phyloP scores from a whole-genome alignment of 768 basidiomycete genomes.

The Collybia mongolica region DNA sequence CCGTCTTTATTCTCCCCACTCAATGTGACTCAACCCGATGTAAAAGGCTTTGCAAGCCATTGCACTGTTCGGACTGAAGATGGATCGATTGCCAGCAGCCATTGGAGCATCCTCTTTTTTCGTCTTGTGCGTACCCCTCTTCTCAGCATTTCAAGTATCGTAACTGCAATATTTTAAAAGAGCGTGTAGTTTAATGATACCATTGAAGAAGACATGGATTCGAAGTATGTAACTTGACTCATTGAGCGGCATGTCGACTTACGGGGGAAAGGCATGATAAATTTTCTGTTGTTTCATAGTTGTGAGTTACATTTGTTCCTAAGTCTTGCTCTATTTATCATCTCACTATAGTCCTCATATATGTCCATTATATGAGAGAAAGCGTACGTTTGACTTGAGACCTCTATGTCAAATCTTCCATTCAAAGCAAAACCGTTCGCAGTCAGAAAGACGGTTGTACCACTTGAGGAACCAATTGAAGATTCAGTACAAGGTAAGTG shows the following conservation, averaged over 20 bases:
- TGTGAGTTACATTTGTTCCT: conserved; percentile 35
- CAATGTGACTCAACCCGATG: too few species aligned
- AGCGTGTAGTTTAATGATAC: conserved; percentile 37
- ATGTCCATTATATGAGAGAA: conserved; percentile 68
- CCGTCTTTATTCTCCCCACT: background rate
- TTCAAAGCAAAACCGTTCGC: conserved; percentile 7
- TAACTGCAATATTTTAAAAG: conserved; percentile 15
- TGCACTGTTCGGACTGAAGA: conserved; percentile 67
- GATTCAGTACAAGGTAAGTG: conserved; percentile 56
- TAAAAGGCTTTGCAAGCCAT: conserved; percentile 57
- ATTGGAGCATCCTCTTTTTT: conserved; percentile 57
- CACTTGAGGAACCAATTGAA: conserved; percentile 75
- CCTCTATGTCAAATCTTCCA: background rate
- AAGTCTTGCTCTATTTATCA: conserved; percentile 11
- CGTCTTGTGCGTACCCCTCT: conserved; percentile 35
- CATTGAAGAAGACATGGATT: conserved; percentile 28
- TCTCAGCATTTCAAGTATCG: background rate
- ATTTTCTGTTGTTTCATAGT: conserved; percentile 74
- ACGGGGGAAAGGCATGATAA: conserved; percentile 52
- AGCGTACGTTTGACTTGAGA: conserved; percentile 39
- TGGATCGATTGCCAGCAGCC: conserved; percentile 66
- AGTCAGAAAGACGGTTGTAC: conserved; percentile 70
- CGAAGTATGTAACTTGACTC: conserved; percentile 27
- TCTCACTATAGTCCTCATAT: conserved; percentile 64
- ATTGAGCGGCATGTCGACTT: background rate